Base-by-base conservation (phyloP, 495 filamentous ascomycete species). In the Penicillium taxi region DNA sequence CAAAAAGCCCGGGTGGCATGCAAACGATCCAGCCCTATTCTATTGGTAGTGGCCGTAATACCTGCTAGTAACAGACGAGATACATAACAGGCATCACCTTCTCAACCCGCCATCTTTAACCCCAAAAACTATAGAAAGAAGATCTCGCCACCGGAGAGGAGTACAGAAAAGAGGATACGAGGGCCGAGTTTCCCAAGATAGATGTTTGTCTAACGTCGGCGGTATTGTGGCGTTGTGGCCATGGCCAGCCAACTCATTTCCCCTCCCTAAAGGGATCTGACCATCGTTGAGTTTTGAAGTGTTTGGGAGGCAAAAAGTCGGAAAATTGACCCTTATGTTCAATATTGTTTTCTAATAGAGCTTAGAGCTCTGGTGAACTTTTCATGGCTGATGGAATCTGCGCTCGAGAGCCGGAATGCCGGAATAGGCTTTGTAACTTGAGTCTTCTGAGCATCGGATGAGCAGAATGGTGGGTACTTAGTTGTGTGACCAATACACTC, bases 261-360 rank as follows among this genome's bases (percentile, higher is more conserved):
- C 12, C n/a, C n/a, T n/a, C n/a, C n/a, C n/a, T n/a, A n/a, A n/a
- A n/a, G n/a, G n/a, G n/a, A n/a, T n/a, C n/a, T n/a, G n/a, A n/a
- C n/a, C n/a, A n/a, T n/a, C n/a, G n/a, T n/a, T n/a, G n/a, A n/a
- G n/a, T n/a, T n/a, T n/a, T n/a, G n/a, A n/a, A n/a, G n/a, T n/a
- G n/a, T n/a, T n/a, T n/a, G n/a, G n/a, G n/a, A n/a, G n/a, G n/a
- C n/a, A n/a, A n/a, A n/a, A n/a, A 47, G 12, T 16, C 35, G 37
- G 44, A 48, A 22, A 44, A 51, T 51, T 51, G 48, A 48, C 39
- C 48, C 47, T 50, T 31, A 22, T 6, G 6, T 6, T 24, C 22
- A 24, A 24, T 6, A 24, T 6, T 11, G 22, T 11, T 11, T 6
- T 24, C 22, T 6, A 6, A 24, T n/a, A n/a, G n/a, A n/a, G n/a